Conservation (phyloP, 805 yeast genomes). For the Lipomyces spencermartinsiae region DNA sequence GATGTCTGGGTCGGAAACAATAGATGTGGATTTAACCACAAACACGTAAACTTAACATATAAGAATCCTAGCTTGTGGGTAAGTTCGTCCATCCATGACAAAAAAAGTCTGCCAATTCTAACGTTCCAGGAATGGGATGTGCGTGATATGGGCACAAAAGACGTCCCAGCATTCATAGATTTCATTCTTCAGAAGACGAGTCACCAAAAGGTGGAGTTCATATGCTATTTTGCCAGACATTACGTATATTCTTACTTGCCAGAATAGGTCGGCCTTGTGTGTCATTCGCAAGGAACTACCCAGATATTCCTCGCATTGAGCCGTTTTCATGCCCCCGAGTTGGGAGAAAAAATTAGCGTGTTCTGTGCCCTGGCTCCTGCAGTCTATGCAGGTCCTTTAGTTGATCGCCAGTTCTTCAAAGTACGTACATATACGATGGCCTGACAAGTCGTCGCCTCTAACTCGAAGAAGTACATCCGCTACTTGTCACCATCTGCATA, state of each 20-base stretch:
- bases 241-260: not conserved
- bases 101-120: not conserved
- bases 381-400: slow-evolving; percentile 79
- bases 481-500: slow-evolving; percentile 40
- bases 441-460: not conserved
- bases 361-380: slow-evolving; percentile 91
- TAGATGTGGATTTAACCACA: slow-evolving; percentile 81
- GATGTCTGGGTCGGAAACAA: slow-evolving; percentile 95
- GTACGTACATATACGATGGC: slow-evolving; percentile 12
- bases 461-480: slow-evolving; percentile 38
- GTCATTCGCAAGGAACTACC: slow-evolving; percentile 95
- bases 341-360: slow-evolving; percentile 63
- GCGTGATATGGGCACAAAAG: slow-evolving; percentile 78
- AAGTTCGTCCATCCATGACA: not conserved
- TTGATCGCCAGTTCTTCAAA: slow-evolving; percentile 56
- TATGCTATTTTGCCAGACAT: not conserved
- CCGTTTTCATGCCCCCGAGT: slow-evolving; percentile 50
- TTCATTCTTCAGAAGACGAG: slow-evolving; percentile 55
- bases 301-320: slow-evolving; percentile 77
- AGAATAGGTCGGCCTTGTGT: slow-evolving; percentile 64
- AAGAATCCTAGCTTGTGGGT: slow-evolving; percentile 70
- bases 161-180: slow-evolving; percentile 74
- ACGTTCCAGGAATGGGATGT: slow-evolving; percentile 77
- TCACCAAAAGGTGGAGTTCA: slow-evolving; percentile 39
- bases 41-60: slow-evolving; percentile 58